Conservation (phyloP, 257 asterid species). For the Osmanthus fragrans region DNA sequence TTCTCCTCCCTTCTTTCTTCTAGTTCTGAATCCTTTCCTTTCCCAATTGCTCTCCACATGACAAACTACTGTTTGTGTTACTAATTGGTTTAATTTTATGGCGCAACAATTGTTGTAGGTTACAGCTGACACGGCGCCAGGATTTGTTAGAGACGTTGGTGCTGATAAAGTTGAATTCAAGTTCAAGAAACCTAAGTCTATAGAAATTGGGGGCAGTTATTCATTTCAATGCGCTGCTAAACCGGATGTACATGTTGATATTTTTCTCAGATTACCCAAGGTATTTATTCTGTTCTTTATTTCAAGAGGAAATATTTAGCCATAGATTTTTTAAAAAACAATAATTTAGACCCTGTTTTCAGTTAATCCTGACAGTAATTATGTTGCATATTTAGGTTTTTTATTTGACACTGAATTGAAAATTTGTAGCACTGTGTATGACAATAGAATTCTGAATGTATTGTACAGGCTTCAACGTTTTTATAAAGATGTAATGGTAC, state of each 20-base stretch:
- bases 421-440: not conserved
- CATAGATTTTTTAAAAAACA: not conserved
- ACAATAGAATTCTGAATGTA: not conserved
- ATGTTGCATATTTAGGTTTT: not conserved
- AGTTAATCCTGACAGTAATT: not conserved
- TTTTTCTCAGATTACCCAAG: constrained; percentile 84
- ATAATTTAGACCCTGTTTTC: not conserved
- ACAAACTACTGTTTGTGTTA: not conserved
- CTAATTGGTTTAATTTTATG: constrained; percentile 6
- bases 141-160: constrained; percentile 75
- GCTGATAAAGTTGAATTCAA: constrained; percentile 89
- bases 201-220: constrained; percentile 87
- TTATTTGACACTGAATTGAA: not conserved
- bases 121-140: constrained; percentile 66
- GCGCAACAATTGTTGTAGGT: constrained; percentile 51
- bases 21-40: not conserved
- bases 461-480: not conserved
- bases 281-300: constrained; percentile 32
- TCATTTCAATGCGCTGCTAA: constrained; percentile 62
- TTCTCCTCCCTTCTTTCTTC: too few relatives aligned
- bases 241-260: constrained; percentile 76
- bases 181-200: constrained; percentile 63
- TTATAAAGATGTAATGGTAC: not conserved
- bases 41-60: not conserved
- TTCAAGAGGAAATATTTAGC: not conserved